phyloP scores from a whole-genome alignment of 352 stramenopile species.

The Phytopythium cucurbitacearum region DNA sequence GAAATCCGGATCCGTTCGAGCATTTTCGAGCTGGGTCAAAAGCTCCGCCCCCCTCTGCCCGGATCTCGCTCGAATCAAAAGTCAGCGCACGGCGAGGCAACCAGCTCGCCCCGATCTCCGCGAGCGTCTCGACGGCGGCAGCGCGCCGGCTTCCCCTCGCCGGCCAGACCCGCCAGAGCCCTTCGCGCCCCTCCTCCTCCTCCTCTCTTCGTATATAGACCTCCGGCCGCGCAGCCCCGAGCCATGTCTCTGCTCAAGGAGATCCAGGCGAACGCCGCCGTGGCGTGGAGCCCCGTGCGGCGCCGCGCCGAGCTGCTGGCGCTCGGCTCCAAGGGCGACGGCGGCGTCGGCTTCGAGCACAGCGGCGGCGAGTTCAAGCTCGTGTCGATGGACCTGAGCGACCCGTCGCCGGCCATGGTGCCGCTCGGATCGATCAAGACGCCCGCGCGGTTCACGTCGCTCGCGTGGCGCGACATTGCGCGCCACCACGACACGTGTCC shows the following conservation, averaged over 20 bases:
- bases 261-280: slow-evolving; percentile 84
- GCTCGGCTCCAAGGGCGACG: slow-evolving; percentile 92
- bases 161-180: slow-evolving; percentile 6
- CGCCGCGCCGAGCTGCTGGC: slow-evolving; percentile 73
- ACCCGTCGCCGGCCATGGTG: slow-evolving; percentile 60
- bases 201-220: too few species aligned
- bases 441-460: slow-evolving; percentile 88
- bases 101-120: slow-evolving; percentile 2
- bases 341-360: slow-evolving; percentile 96
- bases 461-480: slow-evolving; percentile 90
- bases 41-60: slow-evolving; percentile 4
- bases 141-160: slow-evolving; percentile 17
- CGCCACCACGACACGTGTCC: slow-evolving; percentile 71
- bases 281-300: slow-evolving; percentile 87
- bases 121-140: slow-evolving; percentile 12
- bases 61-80: neutral
- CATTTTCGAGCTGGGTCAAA: slow-evolving; percentile 5
- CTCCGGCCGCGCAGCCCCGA: too few species aligned
- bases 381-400: slow-evolving; percentile 90
- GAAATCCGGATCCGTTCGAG: neutral
- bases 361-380: slow-evolving; percentile 96
- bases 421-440: slow-evolving; percentile 89
- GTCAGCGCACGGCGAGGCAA: neutral
- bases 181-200: too few species aligned
- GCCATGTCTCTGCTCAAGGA: slow-evolving; percentile 89